Evolutionary conservation across 169 alveolate genomes (phyloP).

Genomic region (Miamiensis avidus): DNA sequence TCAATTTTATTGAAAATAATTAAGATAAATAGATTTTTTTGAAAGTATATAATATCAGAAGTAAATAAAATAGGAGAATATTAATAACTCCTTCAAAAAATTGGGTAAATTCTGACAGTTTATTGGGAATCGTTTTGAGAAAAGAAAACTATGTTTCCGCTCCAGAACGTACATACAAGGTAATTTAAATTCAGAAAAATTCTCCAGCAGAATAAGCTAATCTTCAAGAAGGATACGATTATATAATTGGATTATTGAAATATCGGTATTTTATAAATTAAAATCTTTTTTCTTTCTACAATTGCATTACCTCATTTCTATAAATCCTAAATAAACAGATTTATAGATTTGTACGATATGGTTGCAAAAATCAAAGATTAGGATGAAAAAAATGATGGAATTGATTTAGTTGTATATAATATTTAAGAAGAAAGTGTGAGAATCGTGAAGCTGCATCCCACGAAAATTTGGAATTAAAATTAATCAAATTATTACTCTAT

Average conservation of each 20-base stretch:
- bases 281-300: no score
- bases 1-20: background rate
- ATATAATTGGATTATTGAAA: background rate
- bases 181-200: background rate
- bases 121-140: background rate
- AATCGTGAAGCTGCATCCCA: background rate
- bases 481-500: background rate
- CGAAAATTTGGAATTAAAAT: background rate
- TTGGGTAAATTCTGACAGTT: background rate
- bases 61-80: background rate
- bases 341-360: background rate
- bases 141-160: background rate
- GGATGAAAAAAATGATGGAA: background rate
- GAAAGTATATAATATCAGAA: background rate
- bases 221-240: background rate
- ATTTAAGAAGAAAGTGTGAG: background rate
- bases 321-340: no score
- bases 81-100: background rate
- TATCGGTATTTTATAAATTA: background rate
- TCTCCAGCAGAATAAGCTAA: background rate
- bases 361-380: background rate
- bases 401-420: background rate
- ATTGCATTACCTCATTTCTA: no score
- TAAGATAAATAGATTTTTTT: no score
- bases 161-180: background rate